Percentiles rank a stretch among this genome's conserved stretches.
These are phyloP conservation scores for Arthroderma uncinatum DNA, from an alignment of 2,329 filamentous ascomycete species.

Conservation along the genomic window DNA sequence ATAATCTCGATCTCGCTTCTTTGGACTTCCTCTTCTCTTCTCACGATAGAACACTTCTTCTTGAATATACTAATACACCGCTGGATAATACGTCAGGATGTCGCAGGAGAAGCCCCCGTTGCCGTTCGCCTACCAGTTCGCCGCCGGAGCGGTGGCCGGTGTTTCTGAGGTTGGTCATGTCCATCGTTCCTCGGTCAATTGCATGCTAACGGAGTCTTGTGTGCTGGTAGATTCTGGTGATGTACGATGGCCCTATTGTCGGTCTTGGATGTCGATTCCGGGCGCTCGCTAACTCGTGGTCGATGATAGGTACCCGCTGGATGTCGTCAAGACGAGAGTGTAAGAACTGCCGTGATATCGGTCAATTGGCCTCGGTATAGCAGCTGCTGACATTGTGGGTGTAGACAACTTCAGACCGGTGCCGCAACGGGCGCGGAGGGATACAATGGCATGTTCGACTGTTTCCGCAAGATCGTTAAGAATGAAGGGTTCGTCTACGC, in stretches of 20 bases:
- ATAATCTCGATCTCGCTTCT: background rate
- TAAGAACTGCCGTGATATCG: slow-evolving; percentile 39
- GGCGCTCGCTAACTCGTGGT: background rate
- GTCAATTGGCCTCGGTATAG: background rate
- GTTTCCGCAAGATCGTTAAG: slow-evolving; percentile 92
- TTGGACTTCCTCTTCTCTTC: background rate
- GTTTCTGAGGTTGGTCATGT: slow-evolving; percentile 70
- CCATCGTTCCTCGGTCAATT: background rate
- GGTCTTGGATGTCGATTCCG: slow-evolving; percentile 22
- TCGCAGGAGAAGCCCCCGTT: slow-evolving; percentile 60
- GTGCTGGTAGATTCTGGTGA: slow-evolving; percentile 63
- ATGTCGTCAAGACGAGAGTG: slow-evolving; percentile 97
- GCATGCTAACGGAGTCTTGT: background rate
- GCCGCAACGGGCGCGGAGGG: slow-evolving; percentile 58
- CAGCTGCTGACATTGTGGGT: background rate
- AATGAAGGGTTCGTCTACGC: slow-evolving; percentile 66
- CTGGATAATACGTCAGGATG: slow-evolving; percentile 40
- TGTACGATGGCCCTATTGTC: slow-evolving; percentile 43
- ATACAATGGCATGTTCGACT: slow-evolving; percentile 97
- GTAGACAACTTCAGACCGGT: slow-evolving; percentile 76
- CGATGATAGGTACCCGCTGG: slow-evolving; percentile 75
- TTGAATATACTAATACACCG: too few relatives aligned
- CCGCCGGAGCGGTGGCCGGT: slow-evolving; percentile 89
- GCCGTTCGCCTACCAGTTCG: slow-evolving; percentile 90
- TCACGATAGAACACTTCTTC: too few relatives aligned